Conservation (phyloP, 345 rosid species). For the Bruguiera parviflora region DNA sequence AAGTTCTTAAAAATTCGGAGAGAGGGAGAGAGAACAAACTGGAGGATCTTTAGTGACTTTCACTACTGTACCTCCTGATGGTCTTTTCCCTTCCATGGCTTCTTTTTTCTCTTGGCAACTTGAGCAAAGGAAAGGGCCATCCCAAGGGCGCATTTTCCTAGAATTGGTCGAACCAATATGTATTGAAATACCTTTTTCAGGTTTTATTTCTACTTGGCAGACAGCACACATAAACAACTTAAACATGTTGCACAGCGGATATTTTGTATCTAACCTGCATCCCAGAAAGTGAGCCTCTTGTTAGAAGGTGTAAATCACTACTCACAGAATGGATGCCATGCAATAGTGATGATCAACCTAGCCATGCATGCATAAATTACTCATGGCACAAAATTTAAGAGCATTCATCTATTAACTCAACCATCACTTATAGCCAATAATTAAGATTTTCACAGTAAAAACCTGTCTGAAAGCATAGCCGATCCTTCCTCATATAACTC, state of each 20-base stretch:
- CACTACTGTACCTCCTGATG: constrained; percentile 64
- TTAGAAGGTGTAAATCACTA: constrained; percentile 15
- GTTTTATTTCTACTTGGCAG: constrained; percentile 96
- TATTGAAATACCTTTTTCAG: constrained; percentile 92
- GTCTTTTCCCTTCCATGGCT: constrained; percentile 96
- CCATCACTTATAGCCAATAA: constrained; percentile 1
- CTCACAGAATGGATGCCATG: neutral
- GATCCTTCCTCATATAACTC: constrained; percentile 95
- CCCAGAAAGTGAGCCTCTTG: constrained; percentile 1
- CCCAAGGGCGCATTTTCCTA: constrained; percentile 85
- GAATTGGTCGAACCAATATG: constrained; percentile 64
- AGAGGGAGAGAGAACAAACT: constrained; percentile 3
- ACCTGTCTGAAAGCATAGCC: constrained; percentile 98
- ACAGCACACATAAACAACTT: constrained; percentile 96
- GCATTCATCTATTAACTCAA: neutral
- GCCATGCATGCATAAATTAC: neutral
- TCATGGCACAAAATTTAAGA: neutral
- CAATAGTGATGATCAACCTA: neutral
- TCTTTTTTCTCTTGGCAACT: constrained; percentile 98
- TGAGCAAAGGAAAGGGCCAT: constrained; percentile 96
- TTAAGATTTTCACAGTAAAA: constrained; percentile 30
- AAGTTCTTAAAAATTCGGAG: neutral
- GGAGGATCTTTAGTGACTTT: too few species aligned
- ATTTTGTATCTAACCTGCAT: constrained; percentile 91
- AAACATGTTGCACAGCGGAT: constrained; percentile 96